Percentiles rank a stretch among this genome's conserved stretches.
Conservation (phyloP, 2,329 filamentous ascomycete genomes). For the Nemania serpens region DNA sequence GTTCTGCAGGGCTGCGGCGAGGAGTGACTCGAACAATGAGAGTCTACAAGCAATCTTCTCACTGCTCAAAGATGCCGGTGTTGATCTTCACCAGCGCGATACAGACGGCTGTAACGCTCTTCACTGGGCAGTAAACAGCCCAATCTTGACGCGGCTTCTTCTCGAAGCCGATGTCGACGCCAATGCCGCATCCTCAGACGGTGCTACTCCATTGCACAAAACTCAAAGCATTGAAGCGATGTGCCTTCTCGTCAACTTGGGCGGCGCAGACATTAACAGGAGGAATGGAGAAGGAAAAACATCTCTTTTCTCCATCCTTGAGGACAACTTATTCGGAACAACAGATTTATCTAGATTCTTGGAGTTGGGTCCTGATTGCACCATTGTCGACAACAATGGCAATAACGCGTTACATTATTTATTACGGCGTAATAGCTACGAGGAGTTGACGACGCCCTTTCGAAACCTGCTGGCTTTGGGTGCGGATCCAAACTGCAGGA, state of each 20-base stretch:
- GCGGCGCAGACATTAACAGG: constrained; percentile 5
- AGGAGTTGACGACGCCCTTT: neutral
- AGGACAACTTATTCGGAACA: neutral
- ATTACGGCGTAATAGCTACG: neutral
- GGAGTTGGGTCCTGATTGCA: constrained; percentile 8
- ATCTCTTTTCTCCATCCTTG: constrained; percentile 1
- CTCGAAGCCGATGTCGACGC: constrained; percentile 12
- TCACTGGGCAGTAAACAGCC: constrained; percentile 8
- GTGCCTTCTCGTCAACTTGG: neutral
- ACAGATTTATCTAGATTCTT: neutral
- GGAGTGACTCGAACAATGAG: neutral
- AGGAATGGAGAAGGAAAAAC: constrained; percentile 8
- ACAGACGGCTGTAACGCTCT: constrained; percentile 10
- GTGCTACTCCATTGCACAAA: constrained; percentile 12
- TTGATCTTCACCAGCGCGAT: neutral
- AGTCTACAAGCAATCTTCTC: neutral
- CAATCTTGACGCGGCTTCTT: constrained; percentile 9
- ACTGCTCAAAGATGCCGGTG: constrained; percentile 2
- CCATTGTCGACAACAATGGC: constrained; percentile 7
- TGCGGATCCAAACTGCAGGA: constrained; percentile 11
- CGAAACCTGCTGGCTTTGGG: constrained; percentile 4
- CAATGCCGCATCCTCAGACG: constrained; percentile 2
- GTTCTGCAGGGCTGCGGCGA: neutral
- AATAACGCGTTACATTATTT: constrained; percentile 6
- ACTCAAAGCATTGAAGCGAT: constrained; percentile 1